phyloP scores from a whole-genome alignment of 108 stramenopile species.

The Skeletonema potamos region DNA sequence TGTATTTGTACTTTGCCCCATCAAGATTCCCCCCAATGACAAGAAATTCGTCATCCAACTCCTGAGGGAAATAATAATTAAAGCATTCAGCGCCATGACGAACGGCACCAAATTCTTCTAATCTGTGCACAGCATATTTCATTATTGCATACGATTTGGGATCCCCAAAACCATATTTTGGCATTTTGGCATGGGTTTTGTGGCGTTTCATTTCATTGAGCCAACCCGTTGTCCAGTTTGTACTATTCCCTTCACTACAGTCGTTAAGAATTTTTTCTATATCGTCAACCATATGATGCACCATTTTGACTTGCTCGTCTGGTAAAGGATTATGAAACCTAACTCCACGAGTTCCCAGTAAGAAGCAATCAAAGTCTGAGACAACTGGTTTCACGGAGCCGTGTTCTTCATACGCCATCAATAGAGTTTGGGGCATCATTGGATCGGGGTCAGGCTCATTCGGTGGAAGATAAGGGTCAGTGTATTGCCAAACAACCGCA shows the following conservation, averaged over 20 bases:
- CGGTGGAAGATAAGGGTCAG: slow-evolving; percentile 37
- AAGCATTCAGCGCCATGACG: slow-evolving; percentile 80
- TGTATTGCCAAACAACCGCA: slow-evolving; percentile 61
- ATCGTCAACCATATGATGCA: slow-evolving; percentile 60
- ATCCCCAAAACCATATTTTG: slow-evolving; percentile 76
- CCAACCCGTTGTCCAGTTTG: slow-evolving; percentile 71
- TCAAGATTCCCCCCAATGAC: slow-evolving; percentile 55
- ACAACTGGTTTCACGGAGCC: slow-evolving; percentile 61
- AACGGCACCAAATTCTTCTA: slow-evolving; percentile 67
- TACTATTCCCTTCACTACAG: slow-evolving; percentile 22
- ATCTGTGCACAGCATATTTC: slow-evolving; percentile 58
- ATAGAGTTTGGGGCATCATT: slow-evolving; percentile 59
- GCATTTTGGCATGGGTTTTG: slow-evolving; percentile 42
- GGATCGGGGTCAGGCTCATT: slow-evolving; percentile 48
- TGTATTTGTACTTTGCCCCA: slow-evolving; percentile 54
- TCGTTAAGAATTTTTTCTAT: slow-evolving; percentile 58
- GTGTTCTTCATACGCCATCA: slow-evolving; percentile 79
- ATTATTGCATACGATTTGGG: slow-evolving; percentile 73
- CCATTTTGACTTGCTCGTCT: slow-evolving; percentile 56
- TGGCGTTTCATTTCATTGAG: slow-evolving; percentile 61
- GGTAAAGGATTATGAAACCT: slow-evolving; percentile 58
- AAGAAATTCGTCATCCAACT: slow-evolving; percentile 70
- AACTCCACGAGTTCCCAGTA: slow-evolving; percentile 58
- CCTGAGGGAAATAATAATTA: slow-evolving; percentile 81
- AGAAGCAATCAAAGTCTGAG: slow-evolving; percentile 75